Percentiles rank a stretch among this genome's conserved stretches.
phyloP scores from a whole-genome alignment of 345 rosid species.

The Salix udensis region DNA sequence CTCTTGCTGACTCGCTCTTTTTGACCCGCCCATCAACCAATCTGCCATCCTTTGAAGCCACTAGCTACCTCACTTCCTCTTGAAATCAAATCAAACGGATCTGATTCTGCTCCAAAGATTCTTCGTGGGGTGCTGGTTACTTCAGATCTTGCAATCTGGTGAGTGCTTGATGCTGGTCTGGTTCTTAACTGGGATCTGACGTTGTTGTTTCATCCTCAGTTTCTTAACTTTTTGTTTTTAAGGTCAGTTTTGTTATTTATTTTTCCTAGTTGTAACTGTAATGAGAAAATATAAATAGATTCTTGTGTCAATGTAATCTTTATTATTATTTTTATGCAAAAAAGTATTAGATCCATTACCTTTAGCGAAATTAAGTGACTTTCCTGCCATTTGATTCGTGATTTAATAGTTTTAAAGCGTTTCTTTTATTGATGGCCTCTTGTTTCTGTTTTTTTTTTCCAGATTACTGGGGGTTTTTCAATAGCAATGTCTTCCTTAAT shows the following conservation, averaged over 20 bases:
- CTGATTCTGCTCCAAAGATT: neutral
- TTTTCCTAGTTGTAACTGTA: neutral
- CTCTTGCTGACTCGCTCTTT: neutral
- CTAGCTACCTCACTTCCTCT: neutral
- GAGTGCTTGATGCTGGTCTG: conserved; percentile 12
- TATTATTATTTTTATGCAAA: neutral
- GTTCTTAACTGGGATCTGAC: neutral
- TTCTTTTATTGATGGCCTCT: neutral
- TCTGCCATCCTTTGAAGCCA: too few species aligned
- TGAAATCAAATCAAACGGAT: neutral
- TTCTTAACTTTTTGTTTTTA: neutral
- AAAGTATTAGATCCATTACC: neutral
- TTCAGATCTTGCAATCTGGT: conserved; percentile 43
- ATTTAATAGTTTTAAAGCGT: neutral
- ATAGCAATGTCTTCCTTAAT: conserved; percentile 27
- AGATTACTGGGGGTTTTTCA: conserved; percentile 19
- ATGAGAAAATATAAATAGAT: neutral
- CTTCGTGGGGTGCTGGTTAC: neutral
- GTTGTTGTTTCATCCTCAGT: neutral
- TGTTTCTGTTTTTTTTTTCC: neutral
- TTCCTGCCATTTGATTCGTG: neutral
- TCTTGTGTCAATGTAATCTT: neutral
- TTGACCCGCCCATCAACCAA: neutral
- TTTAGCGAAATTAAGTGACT: neutral
- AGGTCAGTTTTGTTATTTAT: neutral